Conservation (phyloP, 768 basidiomycete species). For the Peribolospora baueri region DNA sequence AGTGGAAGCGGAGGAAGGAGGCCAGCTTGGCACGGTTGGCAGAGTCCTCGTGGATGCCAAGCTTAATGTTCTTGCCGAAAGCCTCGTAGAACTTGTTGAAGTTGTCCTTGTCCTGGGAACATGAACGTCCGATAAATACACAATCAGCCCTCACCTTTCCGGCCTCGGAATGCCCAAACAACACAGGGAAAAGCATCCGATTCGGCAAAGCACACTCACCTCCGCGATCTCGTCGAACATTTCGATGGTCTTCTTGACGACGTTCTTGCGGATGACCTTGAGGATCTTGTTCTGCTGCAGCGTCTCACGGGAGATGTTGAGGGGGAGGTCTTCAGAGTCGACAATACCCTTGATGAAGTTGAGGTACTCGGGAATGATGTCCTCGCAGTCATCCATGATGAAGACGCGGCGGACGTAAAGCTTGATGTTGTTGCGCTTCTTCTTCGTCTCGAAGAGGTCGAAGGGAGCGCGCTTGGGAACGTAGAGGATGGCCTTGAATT, state of each 20-base stretch:
- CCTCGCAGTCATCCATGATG: constrained; percentile 99
- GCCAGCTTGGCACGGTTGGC: constrained; percentile 98
- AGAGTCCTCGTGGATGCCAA: constrained; percentile 96
- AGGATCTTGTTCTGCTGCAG: constrained; percentile 99
- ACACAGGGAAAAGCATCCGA: not conserved
- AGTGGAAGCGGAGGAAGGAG: constrained; percentile 95
- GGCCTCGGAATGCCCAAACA: too few species aligned
- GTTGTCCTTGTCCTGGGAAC: constrained; percentile 16
- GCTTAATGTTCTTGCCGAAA: constrained; percentile 92
- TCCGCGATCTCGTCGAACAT: constrained; percentile 87
- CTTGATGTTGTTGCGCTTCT: constrained; percentile 99
- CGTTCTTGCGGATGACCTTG: constrained; percentile 97
- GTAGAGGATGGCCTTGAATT: constrained; percentile 98
- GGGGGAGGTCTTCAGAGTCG: constrained; percentile 97
- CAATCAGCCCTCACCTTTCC: not conserved
- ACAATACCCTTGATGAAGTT: constrained; percentile 98
- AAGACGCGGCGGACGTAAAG: constrained; percentile 99
- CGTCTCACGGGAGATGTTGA: constrained; percentile 99
- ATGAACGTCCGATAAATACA: not conserved
- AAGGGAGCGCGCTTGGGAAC: constrained; percentile 95
- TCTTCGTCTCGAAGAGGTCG: constrained; percentile 99
- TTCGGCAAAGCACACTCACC: constrained; percentile 21
- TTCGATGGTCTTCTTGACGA: constrained; percentile 94
- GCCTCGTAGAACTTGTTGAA: constrained; percentile 90
- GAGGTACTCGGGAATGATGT: constrained; percentile 96